These are phyloP conservation scores for Hypoxylon intermedium DNA, from an alignment of 495 filamentous ascomycete species.

Conservation along the genomic window DNA sequence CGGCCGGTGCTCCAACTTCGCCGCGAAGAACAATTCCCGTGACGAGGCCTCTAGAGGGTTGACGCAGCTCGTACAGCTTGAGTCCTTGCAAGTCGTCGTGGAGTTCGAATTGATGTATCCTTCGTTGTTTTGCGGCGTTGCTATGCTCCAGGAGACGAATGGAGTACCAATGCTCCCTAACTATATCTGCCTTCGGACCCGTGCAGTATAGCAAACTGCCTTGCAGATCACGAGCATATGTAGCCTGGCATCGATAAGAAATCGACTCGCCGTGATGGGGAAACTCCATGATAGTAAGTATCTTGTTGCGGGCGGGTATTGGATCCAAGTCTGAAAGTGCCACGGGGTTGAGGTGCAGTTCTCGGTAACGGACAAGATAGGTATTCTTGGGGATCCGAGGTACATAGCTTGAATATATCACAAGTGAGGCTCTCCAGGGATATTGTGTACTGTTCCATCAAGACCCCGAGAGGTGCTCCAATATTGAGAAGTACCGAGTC, in stretches of 20 bases:
- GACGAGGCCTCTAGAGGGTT: not conserved
- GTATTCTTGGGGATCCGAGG: slow-evolving; percentile 3
- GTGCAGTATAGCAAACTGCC: slow-evolving; percentile 17
- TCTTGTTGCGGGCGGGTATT: not conserved
- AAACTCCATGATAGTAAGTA: slow-evolving; percentile 27
- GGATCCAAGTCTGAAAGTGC: not conserved
- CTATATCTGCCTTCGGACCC: slow-evolving; percentile 10
- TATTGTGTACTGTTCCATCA: not conserved
- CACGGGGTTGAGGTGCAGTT: not conserved
- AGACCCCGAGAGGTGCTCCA: not conserved
- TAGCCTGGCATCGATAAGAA: slow-evolving; percentile 28
- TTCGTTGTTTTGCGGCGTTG: not conserved
- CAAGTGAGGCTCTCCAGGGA: not conserved
- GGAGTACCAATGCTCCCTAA: slow-evolving; percentile 8
- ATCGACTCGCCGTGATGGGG: slow-evolving; percentile 26
- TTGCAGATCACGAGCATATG: slow-evolving; percentile 9
- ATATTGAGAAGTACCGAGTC: not conserved
- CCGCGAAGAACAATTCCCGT: slow-evolving; percentile 19
- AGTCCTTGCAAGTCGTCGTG: slow-evolving; percentile 1
- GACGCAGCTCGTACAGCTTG: slow-evolving; percentile 11
- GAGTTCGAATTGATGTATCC: not conserved
- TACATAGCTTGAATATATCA: slow-evolving; percentile 12
- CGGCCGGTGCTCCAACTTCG: not conserved
- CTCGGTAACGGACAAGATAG: not conserved
- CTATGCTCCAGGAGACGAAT: not conserved